These are phyloP conservation scores for Emmonsiellopsis sp. DNA, from an alignment of 2,329 filamentous ascomycete species.

Conservation along the genomic window DNA sequence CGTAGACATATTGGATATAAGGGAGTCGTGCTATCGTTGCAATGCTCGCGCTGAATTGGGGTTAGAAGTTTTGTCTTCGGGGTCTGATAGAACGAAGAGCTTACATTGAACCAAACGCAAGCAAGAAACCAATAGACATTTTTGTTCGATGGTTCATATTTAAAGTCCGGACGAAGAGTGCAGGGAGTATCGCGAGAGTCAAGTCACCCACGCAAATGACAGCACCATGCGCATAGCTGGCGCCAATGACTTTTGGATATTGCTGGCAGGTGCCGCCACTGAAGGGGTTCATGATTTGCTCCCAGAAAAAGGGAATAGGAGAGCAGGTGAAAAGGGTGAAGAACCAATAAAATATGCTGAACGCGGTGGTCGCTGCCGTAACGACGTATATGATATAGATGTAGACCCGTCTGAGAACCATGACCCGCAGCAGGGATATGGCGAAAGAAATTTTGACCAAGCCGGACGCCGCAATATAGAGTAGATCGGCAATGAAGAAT, in stretches of 20 bases:
- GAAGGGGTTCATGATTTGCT: not conserved
- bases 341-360: not conserved
- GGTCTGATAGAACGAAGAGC: not conserved
- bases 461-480: not conserved
- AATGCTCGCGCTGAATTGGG: not conserved
- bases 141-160: not conserved
- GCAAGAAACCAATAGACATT: not conserved
- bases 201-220: not conserved
- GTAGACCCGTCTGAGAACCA: not conserved
- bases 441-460: not conserved
- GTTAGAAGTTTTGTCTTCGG: not conserved
- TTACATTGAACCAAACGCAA: conserved; percentile 1
- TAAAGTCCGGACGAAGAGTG: not conserved
- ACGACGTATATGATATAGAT: not conserved
- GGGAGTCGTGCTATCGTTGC: not conserved
- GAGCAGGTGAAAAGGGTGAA: not conserved
- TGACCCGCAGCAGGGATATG: not conserved
- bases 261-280: not conserved
- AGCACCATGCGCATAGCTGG: not conserved
- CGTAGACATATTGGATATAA: not conserved
- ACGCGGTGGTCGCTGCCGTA: not conserved
- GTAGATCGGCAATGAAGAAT: not conserved
- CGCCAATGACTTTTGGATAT: not conserved
- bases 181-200: not conserved
- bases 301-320: not conserved